Evolutionary conservation across 176 grass and related monocot species (phyloP).

Genomic region (Urochloa ruziziensis): DNA sequence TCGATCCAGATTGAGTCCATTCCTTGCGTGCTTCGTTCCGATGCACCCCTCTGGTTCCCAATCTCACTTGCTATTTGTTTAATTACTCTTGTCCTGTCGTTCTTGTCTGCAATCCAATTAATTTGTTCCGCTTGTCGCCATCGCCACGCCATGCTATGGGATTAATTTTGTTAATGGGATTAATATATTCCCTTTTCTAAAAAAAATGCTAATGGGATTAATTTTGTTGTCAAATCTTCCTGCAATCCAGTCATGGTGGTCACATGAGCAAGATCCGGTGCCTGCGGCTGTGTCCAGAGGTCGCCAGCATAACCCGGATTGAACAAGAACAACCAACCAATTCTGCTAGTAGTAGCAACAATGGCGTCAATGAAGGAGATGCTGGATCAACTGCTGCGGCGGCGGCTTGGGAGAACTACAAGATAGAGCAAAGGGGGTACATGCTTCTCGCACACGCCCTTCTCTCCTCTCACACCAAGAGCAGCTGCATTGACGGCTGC

Average conservation of each 20-base stretch:
- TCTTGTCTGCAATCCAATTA: background rate
- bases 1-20: background rate
- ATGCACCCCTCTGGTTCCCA: background rate
- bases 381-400: background rate
- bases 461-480: background rate
- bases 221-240: background rate
- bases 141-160: background rate
- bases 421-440: slow-evolving; percentile 43
- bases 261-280: slow-evolving; percentile 57
- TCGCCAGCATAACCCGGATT: slow-evolving; percentile 28
- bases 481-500: slow-evolving; percentile 36
- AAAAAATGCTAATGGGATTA: too few relatives aligned
- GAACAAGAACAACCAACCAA: slow-evolving; percentile 12
- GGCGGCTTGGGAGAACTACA: background rate
- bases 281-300: slow-evolving; percentile 40
- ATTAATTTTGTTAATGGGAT: too few relatives aligned
- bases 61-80: background rate
- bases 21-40: background rate
- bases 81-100: background rate
- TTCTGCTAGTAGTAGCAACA: background rate
- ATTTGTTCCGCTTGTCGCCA: background rate
- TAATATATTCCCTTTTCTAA: too few relatives aligned
- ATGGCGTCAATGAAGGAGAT: background rate
- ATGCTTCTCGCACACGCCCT: slow-evolving; percentile 27
- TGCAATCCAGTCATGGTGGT: slow-evolving; percentile 37